Conservation (phyloP, 108 stramenopile species). For the Cyclotella cryptica region DNA sequence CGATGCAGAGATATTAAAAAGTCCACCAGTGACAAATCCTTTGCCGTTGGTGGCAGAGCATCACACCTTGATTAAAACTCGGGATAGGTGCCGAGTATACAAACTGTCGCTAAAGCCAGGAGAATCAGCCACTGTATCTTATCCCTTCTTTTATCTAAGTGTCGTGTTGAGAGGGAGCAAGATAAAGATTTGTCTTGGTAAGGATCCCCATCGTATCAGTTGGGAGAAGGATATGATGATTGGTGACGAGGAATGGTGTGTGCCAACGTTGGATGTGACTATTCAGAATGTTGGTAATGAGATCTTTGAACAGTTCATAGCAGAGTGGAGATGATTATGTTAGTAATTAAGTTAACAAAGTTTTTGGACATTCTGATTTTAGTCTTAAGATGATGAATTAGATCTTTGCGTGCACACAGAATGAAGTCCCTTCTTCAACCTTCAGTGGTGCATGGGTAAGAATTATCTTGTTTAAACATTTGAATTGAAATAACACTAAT, state of each 20-base stretch:
- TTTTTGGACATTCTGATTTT: no score
- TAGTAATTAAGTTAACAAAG: not conserved
- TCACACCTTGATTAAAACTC: conserved; percentile 61
- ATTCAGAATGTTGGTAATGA: conserved; percentile 56
- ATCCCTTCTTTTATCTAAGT: conserved; percentile 75
- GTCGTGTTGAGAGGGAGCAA: conserved; percentile 51
- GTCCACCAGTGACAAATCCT: conserved; percentile 60
- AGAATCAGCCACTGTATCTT: conserved; percentile 55
- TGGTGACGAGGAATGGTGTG: conserved; percentile 64
- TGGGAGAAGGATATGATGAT: conserved; percentile 37
- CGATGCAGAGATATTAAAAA: conserved; percentile 67
- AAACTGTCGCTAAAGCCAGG: conserved; percentile 62
- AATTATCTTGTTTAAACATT: no score
- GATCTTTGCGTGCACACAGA: no score
- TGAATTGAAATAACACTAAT: no score
- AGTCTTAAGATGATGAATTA: no score
- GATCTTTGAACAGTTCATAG: conserved; percentile 64
- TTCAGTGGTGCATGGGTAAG: no score
- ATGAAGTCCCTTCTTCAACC: no score
- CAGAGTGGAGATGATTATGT: conserved; percentile 62
- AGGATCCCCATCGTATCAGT: conserved; percentile 20
- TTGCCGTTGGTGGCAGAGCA: conserved; percentile 56
- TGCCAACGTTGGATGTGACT: conserved; percentile 43
- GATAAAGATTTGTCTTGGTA: conserved; percentile 38
- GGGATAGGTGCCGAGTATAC: conserved; percentile 70